These are phyloP conservation scores for Pyrus communis DNA, from an alignment of 306 rosid genomes.

Conservation along the genomic window DNA sequence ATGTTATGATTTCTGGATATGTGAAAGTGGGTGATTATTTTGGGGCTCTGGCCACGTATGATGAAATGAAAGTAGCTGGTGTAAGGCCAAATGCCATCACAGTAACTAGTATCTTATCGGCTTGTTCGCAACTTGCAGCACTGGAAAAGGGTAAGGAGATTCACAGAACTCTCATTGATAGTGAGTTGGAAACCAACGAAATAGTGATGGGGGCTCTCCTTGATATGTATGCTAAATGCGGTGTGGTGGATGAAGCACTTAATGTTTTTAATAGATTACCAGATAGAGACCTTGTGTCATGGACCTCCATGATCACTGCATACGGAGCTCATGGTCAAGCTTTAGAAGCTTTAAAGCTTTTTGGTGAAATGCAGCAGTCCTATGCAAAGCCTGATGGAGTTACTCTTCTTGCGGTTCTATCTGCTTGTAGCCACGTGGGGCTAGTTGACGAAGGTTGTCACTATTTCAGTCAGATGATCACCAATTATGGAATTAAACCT, in stretches of 20 bases:
- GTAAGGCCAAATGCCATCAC: conserved; percentile 64
- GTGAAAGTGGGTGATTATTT: conserved; percentile 46
- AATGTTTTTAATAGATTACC: conserved; percentile 53
- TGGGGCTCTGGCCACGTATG: conserved; percentile 47
- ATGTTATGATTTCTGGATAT: conserved; percentile 74
- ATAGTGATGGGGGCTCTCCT: conserved; percentile 78
- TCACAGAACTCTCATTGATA: conserved; percentile 42
- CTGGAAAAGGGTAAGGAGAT: conserved; percentile 71
- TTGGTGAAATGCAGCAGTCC: conserved; percentile 46
- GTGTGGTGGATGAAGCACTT: conserved; percentile 66
- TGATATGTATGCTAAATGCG: conserved; percentile 87
- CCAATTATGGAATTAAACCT: conserved; percentile 44
- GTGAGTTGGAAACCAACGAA: conserved; percentile 39
- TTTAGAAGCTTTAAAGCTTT: conserved; percentile 59
- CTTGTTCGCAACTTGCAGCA: conserved; percentile 72
- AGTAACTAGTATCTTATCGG: conserved; percentile 55
- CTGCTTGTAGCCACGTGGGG: conserved; percentile 80
- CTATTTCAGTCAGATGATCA: conserved; percentile 54
- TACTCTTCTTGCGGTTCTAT: conserved; percentile 58
- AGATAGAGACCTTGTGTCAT: conserved; percentile 58
- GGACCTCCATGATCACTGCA: conserved; percentile 84
- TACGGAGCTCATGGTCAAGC: conserved; percentile 72
- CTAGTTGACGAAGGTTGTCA: conserved; percentile 58
- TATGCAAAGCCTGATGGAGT: conserved; percentile 54
- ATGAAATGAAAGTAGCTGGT: conserved; percentile 38